These are phyloP conservation scores for Sugiyamaella lignohabitans DNA, from an alignment of 805 yeast genomes.

Conservation along the genomic window DNA sequence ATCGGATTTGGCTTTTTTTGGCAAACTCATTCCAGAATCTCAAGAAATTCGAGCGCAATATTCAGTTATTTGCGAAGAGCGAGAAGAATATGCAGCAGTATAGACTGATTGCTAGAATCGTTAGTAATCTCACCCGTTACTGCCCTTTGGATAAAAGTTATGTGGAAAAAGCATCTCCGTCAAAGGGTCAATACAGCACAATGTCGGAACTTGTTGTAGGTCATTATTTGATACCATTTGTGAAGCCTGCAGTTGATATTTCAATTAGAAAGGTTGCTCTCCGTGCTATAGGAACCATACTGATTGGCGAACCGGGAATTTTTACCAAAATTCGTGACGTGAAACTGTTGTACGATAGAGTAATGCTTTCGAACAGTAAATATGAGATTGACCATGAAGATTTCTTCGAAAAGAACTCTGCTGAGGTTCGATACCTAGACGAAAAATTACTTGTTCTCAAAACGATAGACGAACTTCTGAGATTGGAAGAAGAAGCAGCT, in stretches of 20 bases:
- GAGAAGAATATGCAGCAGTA: slow-evolving; percentile 50
- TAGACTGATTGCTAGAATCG: slow-evolving; percentile 52
- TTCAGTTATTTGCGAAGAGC: slow-evolving; percentile 28
- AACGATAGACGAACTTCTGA: slow-evolving; percentile 53
- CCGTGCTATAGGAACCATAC: slow-evolving; percentile 50
- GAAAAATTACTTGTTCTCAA: slow-evolving; percentile 40
- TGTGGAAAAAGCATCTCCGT: slow-evolving; percentile 31
- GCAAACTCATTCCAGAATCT: no score
- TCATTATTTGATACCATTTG: slow-evolving; percentile 51
- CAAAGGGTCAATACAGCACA: slow-evolving; percentile 38
- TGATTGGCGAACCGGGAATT: slow-evolving; percentile 58
- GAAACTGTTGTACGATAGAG: slow-evolving; percentile 48
- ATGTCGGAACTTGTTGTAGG: slow-evolving; percentile 5
- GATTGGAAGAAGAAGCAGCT: slow-evolving; percentile 33
- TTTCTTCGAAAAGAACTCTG: slow-evolving; percentile 2
- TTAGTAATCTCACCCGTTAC: slow-evolving; percentile 66
- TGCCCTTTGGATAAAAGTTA: slow-evolving; percentile 50
- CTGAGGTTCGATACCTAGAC: not conserved
- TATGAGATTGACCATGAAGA: not conserved
- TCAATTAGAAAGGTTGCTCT: slow-evolving; percentile 48
- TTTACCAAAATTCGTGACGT: slow-evolving; percentile 50
- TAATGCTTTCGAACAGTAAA: slow-evolving; percentile 31
- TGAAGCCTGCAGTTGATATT: slow-evolving; percentile 32
- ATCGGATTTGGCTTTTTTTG: not conserved
- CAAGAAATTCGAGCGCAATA: not conserved